phyloP scores from a whole-genome alignment of 345 rosid genomes.

The Eutrema yunnanense region DNA sequence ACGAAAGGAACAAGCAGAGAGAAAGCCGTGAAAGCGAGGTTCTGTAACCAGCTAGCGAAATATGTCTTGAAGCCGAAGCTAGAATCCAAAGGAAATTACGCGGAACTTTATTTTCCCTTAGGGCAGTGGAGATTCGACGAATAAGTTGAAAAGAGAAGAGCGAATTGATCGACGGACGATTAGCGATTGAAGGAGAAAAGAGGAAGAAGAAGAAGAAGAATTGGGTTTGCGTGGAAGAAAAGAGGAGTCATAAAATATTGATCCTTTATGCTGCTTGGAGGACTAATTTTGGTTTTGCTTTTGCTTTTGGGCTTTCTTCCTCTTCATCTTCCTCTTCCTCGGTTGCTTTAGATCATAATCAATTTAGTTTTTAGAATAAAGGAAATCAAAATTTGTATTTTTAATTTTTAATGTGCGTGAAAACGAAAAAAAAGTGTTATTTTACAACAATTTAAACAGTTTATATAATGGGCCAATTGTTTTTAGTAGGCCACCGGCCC shows the following conservation, averaged over 20 bases:
- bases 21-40: slow-evolving; percentile 18
- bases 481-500: neutral
- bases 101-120: neutral
- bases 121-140: slow-evolving; percentile 15
- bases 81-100: neutral
- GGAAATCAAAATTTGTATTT: no score
- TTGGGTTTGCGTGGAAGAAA: slow-evolving; percentile 44
- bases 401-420: no score
- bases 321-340: slow-evolving; percentile 2
- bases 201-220: neutral
- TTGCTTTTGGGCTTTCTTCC: slow-evolving; percentile 27
- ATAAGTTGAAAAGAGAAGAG: neutral
- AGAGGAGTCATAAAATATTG: slow-evolving; percentile 17
- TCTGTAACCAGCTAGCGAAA: neutral
- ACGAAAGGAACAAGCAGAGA: slow-evolving; percentile 1
- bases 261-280: slow-evolving; percentile 7
- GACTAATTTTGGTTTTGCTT: neutral
- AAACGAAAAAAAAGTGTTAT: no score
- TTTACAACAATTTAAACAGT: neutral
- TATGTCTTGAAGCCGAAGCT: neutral
- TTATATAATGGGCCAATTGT: neutral
- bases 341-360: no score
- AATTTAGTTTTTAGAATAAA: no score
- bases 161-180: slow-evolving; percentile 8
- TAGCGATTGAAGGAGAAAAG: neutral